Percentiles rank a stretch among this genome's conserved stretches.
Evolutionary conservation across 495 filamentous ascomycete species (phyloP).

Genomic region (Penicillium nucicola): DNA sequence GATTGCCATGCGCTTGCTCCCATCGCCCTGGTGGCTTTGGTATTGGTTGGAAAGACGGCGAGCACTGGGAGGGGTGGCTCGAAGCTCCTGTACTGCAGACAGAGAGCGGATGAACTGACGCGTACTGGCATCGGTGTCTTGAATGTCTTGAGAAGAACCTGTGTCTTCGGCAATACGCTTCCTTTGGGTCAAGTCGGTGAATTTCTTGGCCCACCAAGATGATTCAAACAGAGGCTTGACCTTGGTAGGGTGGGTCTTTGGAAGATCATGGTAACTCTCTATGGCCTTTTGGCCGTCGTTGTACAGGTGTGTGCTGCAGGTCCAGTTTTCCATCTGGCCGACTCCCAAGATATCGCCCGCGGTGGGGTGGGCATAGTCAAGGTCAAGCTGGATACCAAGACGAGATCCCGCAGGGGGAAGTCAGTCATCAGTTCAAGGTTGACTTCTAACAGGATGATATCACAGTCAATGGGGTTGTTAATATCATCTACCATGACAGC

Average conservation of each 20-base stretch:
- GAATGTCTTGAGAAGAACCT: slow-evolving; percentile 29
- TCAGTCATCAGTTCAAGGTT: slow-evolving; percentile 46
- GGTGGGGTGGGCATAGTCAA: slow-evolving; percentile 39
- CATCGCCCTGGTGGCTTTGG: slow-evolving; percentile 24
- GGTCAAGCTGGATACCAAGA: slow-evolving; percentile 43
- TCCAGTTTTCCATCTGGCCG: slow-evolving; percentile 45
- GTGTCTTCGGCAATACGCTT: slow-evolving; percentile 36
- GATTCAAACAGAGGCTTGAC: slow-evolving; percentile 47
- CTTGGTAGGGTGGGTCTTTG: slow-evolving; percentile 37
- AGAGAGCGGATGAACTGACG: slow-evolving; percentile 40
- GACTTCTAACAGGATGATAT: slow-evolving; percentile 49
- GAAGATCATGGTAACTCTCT: slow-evolving; percentile 34
- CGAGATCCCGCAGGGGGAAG: slow-evolving; percentile 37
- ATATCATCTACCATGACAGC: slow-evolving; percentile 33
- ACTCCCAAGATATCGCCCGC: slow-evolving; percentile 35
- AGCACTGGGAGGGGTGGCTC: slow-evolving; percentile 31
- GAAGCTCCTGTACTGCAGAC: slow-evolving; percentile 51
- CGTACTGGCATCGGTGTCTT: slow-evolving; percentile 36
- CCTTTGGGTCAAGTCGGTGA: slow-evolving; percentile 41
- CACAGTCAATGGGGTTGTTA: slow-evolving; percentile 36
- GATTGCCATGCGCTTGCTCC: slow-evolving; percentile 46
- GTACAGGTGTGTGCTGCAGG: slow-evolving; percentile 46
- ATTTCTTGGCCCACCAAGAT: slow-evolving; percentile 47
- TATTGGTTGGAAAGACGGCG: slow-evolving; percentile 32
- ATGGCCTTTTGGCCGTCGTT: slow-evolving; percentile 32